These are phyloP conservation scores for Chaetomium sp. DNA, from an alignment of 2,329 filamentous ascomycete species.

Conservation along the genomic window DNA sequence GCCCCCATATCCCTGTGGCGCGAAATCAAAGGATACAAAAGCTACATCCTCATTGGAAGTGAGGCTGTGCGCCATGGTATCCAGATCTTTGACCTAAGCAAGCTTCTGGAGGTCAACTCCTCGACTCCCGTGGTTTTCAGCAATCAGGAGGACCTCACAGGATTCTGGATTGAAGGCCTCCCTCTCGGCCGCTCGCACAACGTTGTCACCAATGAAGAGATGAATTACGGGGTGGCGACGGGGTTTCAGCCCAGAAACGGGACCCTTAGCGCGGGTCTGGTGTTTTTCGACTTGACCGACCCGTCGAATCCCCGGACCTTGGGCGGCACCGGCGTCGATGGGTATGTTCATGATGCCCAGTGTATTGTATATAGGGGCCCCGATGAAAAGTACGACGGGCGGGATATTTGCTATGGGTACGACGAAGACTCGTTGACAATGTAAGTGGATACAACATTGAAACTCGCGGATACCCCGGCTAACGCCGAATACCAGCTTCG, in stretches of 20 bases:
- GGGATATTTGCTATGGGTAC: conserved; percentile 57
- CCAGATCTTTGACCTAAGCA: conserved; percentile 65
- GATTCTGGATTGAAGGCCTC: conserved; percentile 39
- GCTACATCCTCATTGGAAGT: conserved; percentile 47
- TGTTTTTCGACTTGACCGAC: conserved; percentile 60
- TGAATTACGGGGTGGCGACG: conserved; percentile 50
- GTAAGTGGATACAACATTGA: conserved; percentile 29
- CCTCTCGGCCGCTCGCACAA: conserved; percentile 52
- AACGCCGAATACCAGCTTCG: conserved; percentile 41
- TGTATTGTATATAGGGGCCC: conserved; percentile 57
- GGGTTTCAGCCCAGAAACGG: conserved; percentile 45
- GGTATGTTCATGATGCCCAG: conserved; percentile 64
- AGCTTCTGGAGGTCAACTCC: conserved; percentile 50
- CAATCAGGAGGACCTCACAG: conserved; percentile 41
- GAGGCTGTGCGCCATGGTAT: conserved; percentile 55
- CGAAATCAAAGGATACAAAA: conserved; percentile 48
- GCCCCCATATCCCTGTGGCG: conserved; percentile 42
- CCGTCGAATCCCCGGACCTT: conserved; percentile 55
- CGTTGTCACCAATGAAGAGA: conserved; percentile 54
- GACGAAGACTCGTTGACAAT: conserved; percentile 55
- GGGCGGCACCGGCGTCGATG: conserved; percentile 57
- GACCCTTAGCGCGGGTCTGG: conserved; percentile 47
- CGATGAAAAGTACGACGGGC: conserved; percentile 48
- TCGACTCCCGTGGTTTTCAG: conserved; percentile 42
- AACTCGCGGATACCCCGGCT: background rate